Percentiles rank a stretch among this genome's conserved stretches.
These are phyloP conservation scores for Suillus brevipes DNA, from an alignment of 768 basidiomycete species.

Conservation along the genomic window DNA sequence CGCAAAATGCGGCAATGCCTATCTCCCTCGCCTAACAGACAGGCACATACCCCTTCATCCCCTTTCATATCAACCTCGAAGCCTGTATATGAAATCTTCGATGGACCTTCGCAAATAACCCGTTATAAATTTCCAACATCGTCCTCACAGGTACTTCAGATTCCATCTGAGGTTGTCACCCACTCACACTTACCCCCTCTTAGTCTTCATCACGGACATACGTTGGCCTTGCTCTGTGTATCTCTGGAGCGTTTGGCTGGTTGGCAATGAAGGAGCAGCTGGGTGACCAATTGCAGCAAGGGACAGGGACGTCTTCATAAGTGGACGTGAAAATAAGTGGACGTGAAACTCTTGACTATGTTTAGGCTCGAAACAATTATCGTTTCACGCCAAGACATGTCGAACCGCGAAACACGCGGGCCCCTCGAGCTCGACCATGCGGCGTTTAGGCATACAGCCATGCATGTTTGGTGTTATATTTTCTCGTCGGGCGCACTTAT, in stretches of 20 bases:
- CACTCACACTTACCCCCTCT: neutral
- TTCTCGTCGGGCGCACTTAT: neutral
- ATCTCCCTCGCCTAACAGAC: slow-evolving; percentile 2
- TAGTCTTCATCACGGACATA: slow-evolving; percentile 12
- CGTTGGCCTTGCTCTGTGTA: slow-evolving; percentile 14
- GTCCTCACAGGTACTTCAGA: slow-evolving; percentile 18
- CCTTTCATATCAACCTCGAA: slow-evolving; percentile 29
- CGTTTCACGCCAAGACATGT: neutral
- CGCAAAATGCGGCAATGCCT: slow-evolving; percentile 15
- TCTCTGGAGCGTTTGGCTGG: slow-evolving; percentile 28
- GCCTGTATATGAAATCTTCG: slow-evolving; percentile 40
- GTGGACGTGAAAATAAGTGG: too few relatives aligned
- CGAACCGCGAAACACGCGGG: too few relatives aligned
- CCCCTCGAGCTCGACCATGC: neutral
- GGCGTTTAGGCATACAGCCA: neutral
- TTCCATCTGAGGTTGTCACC: neutral
- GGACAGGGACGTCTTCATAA: neutral
- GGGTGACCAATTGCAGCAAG: neutral
- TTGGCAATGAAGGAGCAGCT: slow-evolving; percentile 16
- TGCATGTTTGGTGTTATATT: neutral
- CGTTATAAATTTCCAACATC: slow-evolving; percentile 18
- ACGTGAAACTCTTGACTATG: neutral
- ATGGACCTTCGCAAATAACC: slow-evolving; percentile 44
- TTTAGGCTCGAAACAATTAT: neutral
- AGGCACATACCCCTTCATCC: slow-evolving; percentile 13